Evolutionary conservation across 1,284 basidiomycete genomes (phyloP).

Genomic region (Irpex lacteus): DNA sequence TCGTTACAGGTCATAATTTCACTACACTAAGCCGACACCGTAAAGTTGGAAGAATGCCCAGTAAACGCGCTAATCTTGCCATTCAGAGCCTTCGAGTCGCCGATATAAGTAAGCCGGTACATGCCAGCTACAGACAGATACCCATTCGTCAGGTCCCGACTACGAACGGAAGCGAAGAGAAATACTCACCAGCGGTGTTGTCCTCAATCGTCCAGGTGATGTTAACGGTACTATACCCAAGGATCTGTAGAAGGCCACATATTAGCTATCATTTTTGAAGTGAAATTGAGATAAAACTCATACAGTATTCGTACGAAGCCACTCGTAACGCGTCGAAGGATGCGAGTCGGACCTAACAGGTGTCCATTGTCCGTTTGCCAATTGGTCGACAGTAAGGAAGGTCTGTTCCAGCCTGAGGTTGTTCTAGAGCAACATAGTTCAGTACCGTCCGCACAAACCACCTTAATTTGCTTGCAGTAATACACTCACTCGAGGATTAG

Average conservation of each 20-base stretch:
- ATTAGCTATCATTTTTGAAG: constrained; percentile 3
- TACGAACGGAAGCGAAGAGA: not conserved
- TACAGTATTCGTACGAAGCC: constrained; percentile 59
- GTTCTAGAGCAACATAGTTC: constrained; percentile 45
- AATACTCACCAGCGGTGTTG: constrained; percentile 49
- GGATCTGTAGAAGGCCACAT: constrained; percentile 33
- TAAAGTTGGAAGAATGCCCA: constrained; percentile 61
- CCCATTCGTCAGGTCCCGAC: not conserved
- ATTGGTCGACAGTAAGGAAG: constrained; percentile 67
- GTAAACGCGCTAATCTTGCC: constrained; percentile 62
- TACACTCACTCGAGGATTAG: constrained; percentile 69
- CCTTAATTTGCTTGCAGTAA: not conserved
- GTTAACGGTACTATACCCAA: constrained; percentile 62
- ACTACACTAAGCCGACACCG: constrained; percentile 35
- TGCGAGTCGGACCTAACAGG: constrained; percentile 74
- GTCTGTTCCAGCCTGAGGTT: constrained; percentile 74
- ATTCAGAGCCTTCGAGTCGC: constrained; percentile 67
- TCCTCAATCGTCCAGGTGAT: constrained; percentile 69
- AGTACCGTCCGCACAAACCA: not conserved
- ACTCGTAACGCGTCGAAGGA: constrained; percentile 72
- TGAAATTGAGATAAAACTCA: constrained; percentile 16
- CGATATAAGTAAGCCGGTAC: constrained; percentile 72
- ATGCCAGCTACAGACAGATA: constrained; percentile 44
- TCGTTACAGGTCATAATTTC: not conserved
- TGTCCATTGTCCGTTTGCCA: constrained; percentile 50